These are phyloP conservation scores for Artomyces pyxidatus DNA, from an alignment of 768 basidiomycete genomes.

Conservation along the genomic window DNA sequence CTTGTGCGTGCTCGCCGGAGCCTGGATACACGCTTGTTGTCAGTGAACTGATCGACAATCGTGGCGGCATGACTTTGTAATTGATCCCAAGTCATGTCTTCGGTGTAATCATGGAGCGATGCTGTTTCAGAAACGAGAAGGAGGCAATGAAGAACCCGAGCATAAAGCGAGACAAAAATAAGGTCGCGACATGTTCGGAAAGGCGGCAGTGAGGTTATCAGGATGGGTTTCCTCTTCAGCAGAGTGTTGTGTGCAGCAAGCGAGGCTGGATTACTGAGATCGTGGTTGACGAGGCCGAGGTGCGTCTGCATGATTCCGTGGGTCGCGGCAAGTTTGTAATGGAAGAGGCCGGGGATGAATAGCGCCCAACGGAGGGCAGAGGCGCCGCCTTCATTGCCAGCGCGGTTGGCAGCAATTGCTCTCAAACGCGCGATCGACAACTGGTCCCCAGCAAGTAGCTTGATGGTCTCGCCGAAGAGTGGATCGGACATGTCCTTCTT, in stretches of 20 bases:
- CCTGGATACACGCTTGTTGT: background rate
- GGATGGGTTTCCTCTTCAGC: constrained; percentile 23
- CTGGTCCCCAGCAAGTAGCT: constrained; percentile 27
- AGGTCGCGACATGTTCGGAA: constrained; percentile 24
- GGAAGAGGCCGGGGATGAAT: constrained; percentile 30
- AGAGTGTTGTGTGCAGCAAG: constrained; percentile 29
- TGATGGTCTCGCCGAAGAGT: constrained; percentile 5
- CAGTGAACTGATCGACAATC: background rate
- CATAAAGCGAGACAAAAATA: constrained; percentile 23
- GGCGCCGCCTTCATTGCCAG: constrained; percentile 24
- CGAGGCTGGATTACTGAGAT: constrained; percentile 24
- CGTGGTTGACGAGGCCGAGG: constrained; percentile 24
- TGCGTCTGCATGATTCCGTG: constrained; percentile 25
- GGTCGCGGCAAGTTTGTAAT: constrained; percentile 28
- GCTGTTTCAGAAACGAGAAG: background rate
- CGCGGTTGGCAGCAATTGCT: constrained; percentile 22
- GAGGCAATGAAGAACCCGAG: constrained; percentile 22
- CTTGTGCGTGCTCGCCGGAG: background rate
- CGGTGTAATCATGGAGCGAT: constrained; percentile 7
- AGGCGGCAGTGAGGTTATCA: constrained; percentile 20
- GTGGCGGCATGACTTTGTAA: background rate
- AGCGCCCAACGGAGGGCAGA: constrained; percentile 19
- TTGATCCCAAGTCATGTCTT: background rate
- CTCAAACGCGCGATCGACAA: constrained; percentile 28
- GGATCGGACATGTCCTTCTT: constrained; percentile 6